Percentiles rank a stretch among this genome's conserved stretches.
These are phyloP conservation scores for Saccharomyces hybrid DNA, from an alignment of 1,139 yeast genomes.

Conservation along the genomic window DNA sequence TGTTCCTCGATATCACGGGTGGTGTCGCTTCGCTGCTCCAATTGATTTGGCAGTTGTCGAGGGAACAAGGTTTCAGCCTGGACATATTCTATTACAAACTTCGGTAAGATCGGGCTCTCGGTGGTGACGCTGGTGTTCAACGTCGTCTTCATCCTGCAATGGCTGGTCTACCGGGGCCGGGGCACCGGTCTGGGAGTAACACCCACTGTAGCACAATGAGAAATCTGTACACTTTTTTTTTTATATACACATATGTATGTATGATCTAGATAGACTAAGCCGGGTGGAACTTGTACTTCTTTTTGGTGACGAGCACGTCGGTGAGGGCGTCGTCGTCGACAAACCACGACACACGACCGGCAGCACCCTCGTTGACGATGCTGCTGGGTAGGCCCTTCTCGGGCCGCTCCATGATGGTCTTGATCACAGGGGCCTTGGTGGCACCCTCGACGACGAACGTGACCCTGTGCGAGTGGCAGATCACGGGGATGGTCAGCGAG, in stretches of 20 bases:
- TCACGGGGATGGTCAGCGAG: slow-evolving; percentile 87
- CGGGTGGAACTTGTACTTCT: slow-evolving; percentile 22
- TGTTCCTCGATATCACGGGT: slow-evolving; percentile 46
- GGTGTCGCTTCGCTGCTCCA: slow-evolving; percentile 46
- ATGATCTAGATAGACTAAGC: slow-evolving; percentile 1
- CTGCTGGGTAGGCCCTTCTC: slow-evolving; percentile 92
- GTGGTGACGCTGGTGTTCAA: slow-evolving; percentile 27
- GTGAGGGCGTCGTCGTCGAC: slow-evolving; percentile 90
- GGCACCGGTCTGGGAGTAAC: neutral
- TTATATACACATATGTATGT: slow-evolving; percentile 5
- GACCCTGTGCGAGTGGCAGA: slow-evolving; percentile 84
- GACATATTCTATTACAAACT: slow-evolving; percentile 22
- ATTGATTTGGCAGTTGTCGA: slow-evolving; percentile 31
- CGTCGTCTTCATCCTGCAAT: slow-evolving; percentile 25
- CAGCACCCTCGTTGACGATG: slow-evolving; percentile 89
- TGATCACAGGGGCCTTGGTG: slow-evolving; percentile 86
- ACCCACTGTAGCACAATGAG: neutral
- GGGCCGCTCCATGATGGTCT: slow-evolving; percentile 91
- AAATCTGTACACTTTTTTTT: slow-evolving; percentile 5
- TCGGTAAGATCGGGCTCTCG: slow-evolving; percentile 31
- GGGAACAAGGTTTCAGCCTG: slow-evolving; percentile 20
- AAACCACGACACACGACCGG: slow-evolving; percentile 94
- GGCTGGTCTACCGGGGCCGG: slow-evolving; percentile 16
- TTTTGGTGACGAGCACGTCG: slow-evolving; percentile 38
- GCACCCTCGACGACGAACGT: slow-evolving; percentile 92